Evolutionary conservation across 2,329 filamentous ascomycete species (phyloP).

Genomic region (Alternaria panax): DNA sequence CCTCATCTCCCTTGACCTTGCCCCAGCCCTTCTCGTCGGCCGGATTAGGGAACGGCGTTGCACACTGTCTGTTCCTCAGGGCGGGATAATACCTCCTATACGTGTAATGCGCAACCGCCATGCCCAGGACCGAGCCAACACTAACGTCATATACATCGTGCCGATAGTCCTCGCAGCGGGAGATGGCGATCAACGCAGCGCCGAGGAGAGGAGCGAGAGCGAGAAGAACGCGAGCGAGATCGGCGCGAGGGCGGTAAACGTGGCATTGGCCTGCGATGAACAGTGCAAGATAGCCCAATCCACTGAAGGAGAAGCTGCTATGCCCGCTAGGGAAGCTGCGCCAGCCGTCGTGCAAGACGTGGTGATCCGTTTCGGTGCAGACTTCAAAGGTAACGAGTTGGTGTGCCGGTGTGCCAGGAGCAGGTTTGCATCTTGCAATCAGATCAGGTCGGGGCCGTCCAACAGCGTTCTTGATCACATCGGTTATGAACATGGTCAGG

Average conservation of each 20-base stretch:
- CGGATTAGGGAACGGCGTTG: constrained; percentile 57
- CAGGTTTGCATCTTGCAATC: constrained; percentile 84
- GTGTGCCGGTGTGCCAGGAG: constrained; percentile 62
- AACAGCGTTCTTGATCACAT: constrained; percentile 85
- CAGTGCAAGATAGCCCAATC: constrained; percentile 75
- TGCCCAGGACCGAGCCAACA: constrained; percentile 62
- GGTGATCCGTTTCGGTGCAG: constrained; percentile 74
- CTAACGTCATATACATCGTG: constrained; percentile 71
- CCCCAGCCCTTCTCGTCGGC: constrained; percentile 46
- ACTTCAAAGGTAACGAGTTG: constrained; percentile 68
- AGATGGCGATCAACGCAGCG: constrained; percentile 67
- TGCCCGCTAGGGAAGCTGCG: constrained; percentile 84
- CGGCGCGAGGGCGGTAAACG: constrained; percentile 65
- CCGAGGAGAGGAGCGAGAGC: constrained; percentile 64
- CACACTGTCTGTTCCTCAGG: constrained; percentile 59
- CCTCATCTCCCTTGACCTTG: constrained; percentile 57
- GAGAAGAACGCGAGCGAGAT: constrained; percentile 63
- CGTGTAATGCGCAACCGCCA: constrained; percentile 63
- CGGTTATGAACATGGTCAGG: constrained; percentile 83
- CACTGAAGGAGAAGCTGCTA: constrained; percentile 79
- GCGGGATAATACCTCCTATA: constrained; percentile 68
- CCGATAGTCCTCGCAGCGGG: constrained; percentile 68
- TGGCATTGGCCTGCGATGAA: constrained; percentile 73
- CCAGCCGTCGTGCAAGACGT: constrained; percentile 81
- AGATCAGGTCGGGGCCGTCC: constrained; percentile 86